Conservation (phyloP, 768 basidiomycete genomes). For the Panaeolus papilionaceus region DNA sequence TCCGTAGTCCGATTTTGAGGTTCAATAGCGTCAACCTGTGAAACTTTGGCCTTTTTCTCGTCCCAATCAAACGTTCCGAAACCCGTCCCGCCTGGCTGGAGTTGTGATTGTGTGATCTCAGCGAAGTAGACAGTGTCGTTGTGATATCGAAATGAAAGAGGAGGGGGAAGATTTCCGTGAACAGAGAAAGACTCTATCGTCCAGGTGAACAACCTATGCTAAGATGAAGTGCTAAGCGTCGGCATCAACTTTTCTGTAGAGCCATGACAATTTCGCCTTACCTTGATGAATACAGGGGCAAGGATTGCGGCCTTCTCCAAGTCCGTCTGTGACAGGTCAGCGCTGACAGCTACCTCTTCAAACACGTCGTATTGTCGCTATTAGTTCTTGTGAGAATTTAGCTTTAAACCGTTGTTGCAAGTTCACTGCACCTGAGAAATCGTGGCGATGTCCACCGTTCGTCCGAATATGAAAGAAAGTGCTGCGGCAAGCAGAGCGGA, state of each 20-base stretch:
- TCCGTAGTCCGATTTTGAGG: neutral
- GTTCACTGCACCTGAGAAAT: neutral
- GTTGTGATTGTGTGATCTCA: conserved; percentile 12
- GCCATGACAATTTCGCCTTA: conserved; percentile 18
- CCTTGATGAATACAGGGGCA: conserved; percentile 33
- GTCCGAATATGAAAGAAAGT: conserved; percentile 43
- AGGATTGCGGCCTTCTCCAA: conserved; percentile 36
- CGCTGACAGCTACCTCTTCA: conserved; percentile 41
- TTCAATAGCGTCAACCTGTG: neutral
- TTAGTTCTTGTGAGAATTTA: neutral
- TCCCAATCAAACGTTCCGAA: conserved; percentile 22
- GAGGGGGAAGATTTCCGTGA: neutral
- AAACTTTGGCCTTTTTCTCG: neutral
- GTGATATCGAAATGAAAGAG: neutral
- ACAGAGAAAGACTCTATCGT: neutral
- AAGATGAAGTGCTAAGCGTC: too few species aligned
- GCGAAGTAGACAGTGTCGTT: conserved; percentile 12
- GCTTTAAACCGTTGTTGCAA: neutral
- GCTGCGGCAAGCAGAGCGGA: conserved; percentile 33
- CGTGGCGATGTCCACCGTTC: conserved; percentile 41
- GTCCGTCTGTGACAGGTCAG: conserved; percentile 40
- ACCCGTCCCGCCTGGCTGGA: conserved; percentile 14
- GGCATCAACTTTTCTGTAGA: too few species aligned
- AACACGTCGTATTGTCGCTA: conserved; percentile 41
- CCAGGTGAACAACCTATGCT: neutral